These are phyloP conservation scores for Ogataea polymorpha DNA, from an alignment of 805 yeast species.

Conservation along the genomic window DNA sequence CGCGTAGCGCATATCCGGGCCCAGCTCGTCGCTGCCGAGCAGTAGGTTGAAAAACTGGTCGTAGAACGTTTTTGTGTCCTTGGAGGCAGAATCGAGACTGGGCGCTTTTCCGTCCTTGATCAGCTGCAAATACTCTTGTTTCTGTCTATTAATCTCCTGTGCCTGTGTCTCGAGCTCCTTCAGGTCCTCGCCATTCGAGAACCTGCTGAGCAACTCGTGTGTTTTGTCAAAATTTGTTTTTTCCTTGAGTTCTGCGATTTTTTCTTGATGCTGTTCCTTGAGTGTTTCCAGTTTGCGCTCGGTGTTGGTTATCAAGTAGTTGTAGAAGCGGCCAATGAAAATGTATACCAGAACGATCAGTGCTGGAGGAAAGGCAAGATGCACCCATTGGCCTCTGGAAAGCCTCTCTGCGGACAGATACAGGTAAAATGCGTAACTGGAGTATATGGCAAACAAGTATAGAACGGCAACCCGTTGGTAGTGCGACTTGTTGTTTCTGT, in stretches of 20 bases:
- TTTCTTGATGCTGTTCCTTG: conserved; percentile 36
- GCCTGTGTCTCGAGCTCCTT: conserved; percentile 39
- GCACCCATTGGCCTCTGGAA: conserved; percentile 1
- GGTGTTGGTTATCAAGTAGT: conserved; percentile 22
- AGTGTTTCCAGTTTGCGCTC: conserved; percentile 24
- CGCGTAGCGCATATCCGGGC: conserved; percentile 62
- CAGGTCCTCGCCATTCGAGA: conserved; percentile 48
- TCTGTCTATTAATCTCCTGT: conserved; percentile 39
- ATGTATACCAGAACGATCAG: conserved; percentile 14
- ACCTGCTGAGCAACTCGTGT: conserved; percentile 67
- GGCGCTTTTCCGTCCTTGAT: conserved; percentile 29
- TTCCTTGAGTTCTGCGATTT: conserved; percentile 33
- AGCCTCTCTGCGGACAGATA: conserved; percentile 6
- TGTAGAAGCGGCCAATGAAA: conserved; percentile 15
- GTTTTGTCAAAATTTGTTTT: conserved; percentile 76
- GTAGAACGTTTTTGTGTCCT: conserved; percentile 13
- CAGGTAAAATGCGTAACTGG: conserved; percentile 25
- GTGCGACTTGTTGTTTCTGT: conserved; percentile 14
- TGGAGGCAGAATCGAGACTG: conserved; percentile 9
- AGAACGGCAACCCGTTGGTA: conserved; percentile 18
- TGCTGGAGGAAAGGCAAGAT: conserved; percentile 15
- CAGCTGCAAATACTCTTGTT: conserved; percentile 36
- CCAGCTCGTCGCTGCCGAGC: conserved; percentile 62
- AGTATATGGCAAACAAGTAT: conserved; percentile 23
- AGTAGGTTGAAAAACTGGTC: conserved; percentile 41